A percentile compares a stretch with the other conserved stretches of the same genome.
Conservation (phyloP, 345 rosid genomes). For the Citrus reticulata region DNA sequence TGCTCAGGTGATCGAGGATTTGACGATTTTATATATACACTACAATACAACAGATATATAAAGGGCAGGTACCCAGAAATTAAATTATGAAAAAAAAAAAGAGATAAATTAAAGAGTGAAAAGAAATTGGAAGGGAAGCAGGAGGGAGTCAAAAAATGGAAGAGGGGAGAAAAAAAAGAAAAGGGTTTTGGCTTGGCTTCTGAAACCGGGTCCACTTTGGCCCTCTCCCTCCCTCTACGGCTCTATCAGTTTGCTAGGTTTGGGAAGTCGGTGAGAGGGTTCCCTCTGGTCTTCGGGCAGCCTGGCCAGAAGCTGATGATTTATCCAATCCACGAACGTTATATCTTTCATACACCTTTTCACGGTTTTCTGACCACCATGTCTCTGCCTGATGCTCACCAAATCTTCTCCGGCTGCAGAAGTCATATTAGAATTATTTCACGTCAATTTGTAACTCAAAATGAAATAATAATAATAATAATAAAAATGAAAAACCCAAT, state of each 20-base stretch:
- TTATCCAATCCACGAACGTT: conserved; percentile 78
- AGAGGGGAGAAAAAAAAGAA: not conserved
- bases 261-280: conserved; percentile 49
- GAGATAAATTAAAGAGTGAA: conserved; percentile 16
- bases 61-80: conserved; percentile 30
- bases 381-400: conserved; percentile 93
- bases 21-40: conserved; percentile 48
- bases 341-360: conserved; percentile 78
- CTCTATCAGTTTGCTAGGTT: conserved; percentile 30
- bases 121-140: not conserved
- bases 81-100: conserved; percentile 14
- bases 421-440: not conserved
- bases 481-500: not conserved
- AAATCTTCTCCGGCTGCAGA: conserved; percentile 83
- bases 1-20: conserved; percentile 19
- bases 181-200: conserved; percentile 4
- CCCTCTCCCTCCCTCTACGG: conserved; percentile 13
- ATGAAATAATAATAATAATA: not conserved
- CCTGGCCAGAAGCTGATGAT: conserved; percentile 51
- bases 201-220: conserved; percentile 14
- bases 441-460: not conserved
- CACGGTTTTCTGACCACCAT: conserved; percentile 99
- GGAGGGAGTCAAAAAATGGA: conserved; percentile 9
- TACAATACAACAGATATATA: conserved; percentile 36
- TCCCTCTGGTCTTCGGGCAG: conserved; percentile 53